Evolutionary conservation across 108 stramenopile species (phyloP), one percentile per base, ranked within the genome.

Genomic region (Skeletonema grethae): DNA sequence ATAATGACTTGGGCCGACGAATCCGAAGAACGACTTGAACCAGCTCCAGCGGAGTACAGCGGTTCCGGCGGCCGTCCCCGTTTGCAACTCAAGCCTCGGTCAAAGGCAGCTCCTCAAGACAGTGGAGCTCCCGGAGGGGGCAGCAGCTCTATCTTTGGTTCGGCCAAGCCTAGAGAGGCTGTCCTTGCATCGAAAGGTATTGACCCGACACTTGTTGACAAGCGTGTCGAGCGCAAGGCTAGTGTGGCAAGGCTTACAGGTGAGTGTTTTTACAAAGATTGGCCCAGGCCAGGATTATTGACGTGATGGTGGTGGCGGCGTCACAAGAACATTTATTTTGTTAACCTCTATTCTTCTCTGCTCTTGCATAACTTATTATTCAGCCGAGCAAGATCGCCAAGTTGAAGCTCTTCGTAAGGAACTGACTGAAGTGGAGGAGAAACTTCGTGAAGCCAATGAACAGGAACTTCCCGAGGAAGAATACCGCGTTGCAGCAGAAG

Each of bases 401-500:
- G 79, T 83, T 7, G 82, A 86, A 63, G 66, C 75, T 25, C 39
- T 83, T 28, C 75, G 80, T 15, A 60, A 38, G 48, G 85, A 86
- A 61, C 79, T 86, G 18, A 80, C 79, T 61, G 67, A 70, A 28
- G 70, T 82, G 30, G 85, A 86, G 56, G 76, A 78, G 39, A 67
- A 73, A 58, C 60, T 84, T 31, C 73, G 82, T 38, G 82, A 86
- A 41, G 85, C 85, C 48, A 86, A 86, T 70, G 85, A 86, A 67
- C 80, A 80, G 53, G 85, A 86, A 62, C 73, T 86, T 32, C 85
- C 85, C 60, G 82, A 83, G 70, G 82, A 82, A 63, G 75, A 79
- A 43, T 72, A 65, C 53, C 82, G 82, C 11, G 70, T 76, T 22
- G 60, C 63, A 53, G 58, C 74, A 41, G 78, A 86, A 67, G 46